Evolutionary conservation across 495 filamentous ascomycete genomes (phyloP), one percentile per base, ranked within the genome.

Genomic region (Bacidia gigantensis): DNA sequence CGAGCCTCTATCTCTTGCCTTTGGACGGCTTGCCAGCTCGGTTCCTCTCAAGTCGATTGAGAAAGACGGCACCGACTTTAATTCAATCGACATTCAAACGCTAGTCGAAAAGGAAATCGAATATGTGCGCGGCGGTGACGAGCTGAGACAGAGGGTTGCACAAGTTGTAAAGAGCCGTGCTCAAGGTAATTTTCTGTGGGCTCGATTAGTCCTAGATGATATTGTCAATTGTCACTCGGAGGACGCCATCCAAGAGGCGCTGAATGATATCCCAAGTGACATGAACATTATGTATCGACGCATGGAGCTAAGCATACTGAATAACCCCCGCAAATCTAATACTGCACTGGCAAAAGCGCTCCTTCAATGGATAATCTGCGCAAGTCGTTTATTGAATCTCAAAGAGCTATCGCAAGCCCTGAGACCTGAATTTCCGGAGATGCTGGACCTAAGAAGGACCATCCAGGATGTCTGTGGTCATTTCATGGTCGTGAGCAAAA

Each of bases 121-220:
- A 11, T 40, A 59, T 10, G 50, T 58, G 29, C 43, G 45, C n/a
- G 50, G 55, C 11, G 43, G 49, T 26, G 51, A 54, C 1, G 17
- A 50, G 11, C 42, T 56, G 9, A 54, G 54, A 26, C 38, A 32
- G 21, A 39, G 50, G 24, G 38, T 70, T 26, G 56, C 39, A 3
- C 43, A 67, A 21, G 61, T 54, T 26, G 61, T 70, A 21, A 35
- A 65, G 0, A 21, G 41, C 17, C 63, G 60, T 43, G 58, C 66
- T 18, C 26, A 58, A 0, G 67, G 65, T 2, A 67, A 53, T 22
- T 68, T 70, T 51, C 57, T 71, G 0, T 71, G 69, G 69, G 56
- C 57, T 3, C 40, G 29, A 5, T 53, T 71, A 10, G 66, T 67
- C 11, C 46, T 71, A 2, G 51, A 64, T 14, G 61, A 65, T 44